phyloP scores from a whole-genome alignment of 495 filamentous ascomycete species.

The Penicillium longicatenatum region DNA sequence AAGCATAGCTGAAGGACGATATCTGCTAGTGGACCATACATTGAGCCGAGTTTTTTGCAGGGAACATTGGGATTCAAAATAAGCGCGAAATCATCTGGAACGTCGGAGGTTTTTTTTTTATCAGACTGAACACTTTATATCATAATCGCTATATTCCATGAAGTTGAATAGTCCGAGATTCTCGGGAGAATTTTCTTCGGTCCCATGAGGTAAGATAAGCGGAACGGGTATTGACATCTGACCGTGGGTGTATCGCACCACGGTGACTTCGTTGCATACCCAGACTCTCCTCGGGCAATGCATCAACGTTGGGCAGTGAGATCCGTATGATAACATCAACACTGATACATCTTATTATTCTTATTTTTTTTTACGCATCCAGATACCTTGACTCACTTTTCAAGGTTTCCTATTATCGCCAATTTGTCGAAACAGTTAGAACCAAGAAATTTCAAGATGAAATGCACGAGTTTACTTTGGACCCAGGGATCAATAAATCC shows the following conservation, averaged over 20 bases:
- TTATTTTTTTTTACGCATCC: too few species aligned
- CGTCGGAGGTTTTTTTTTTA: background rate
- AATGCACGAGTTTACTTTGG: background rate
- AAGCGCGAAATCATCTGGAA: too few species aligned
- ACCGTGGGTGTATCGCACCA: conserved; percentile 41
- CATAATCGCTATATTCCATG: conserved; percentile 43
- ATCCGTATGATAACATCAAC: conserved; percentile 10
- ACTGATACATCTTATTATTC: too few species aligned
- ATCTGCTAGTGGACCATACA: background rate
- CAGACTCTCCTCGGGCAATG: conserved; percentile 41
- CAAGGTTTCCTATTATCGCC: background rate
- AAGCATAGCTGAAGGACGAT: background rate
- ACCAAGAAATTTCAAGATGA: background rate
- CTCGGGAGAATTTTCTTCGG: conserved; percentile 18
- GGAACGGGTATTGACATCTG: conserved; percentile 42
- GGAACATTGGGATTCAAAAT: too few species aligned
- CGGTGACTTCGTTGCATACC: conserved; percentile 43
- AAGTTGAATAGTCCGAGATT: conserved; percentile 43
- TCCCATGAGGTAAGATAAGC: conserved; percentile 36
- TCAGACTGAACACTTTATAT: too few species aligned
- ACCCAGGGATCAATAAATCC: background rate
- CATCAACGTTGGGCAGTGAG: conserved; percentile 12
- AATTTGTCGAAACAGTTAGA: background rate
- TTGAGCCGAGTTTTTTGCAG: too few species aligned
- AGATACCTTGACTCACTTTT: too few species aligned